phyloP scores from a whole-genome alignment of 768 basidiomycete genomes.

The Podaxis sp. region DNA sequence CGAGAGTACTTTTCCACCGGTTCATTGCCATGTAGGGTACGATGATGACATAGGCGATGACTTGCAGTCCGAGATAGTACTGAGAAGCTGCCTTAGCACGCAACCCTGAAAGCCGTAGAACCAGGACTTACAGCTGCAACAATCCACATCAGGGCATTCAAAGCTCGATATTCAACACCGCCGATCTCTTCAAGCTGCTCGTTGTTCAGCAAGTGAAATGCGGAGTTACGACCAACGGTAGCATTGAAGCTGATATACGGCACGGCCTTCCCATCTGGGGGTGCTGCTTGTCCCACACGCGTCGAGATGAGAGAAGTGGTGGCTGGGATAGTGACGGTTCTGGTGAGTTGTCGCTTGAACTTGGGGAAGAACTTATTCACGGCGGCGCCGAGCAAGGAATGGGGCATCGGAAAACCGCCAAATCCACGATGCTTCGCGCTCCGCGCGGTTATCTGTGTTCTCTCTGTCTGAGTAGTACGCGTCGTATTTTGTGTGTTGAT shows the following conservation, averaged over 20 bases:
- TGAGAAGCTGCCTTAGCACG: slow-evolving; percentile 24
- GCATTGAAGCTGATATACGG: slow-evolving; percentile 87
- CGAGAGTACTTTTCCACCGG: slow-evolving; percentile 59
- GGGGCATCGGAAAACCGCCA: slow-evolving; percentile 75
- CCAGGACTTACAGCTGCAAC: slow-evolving; percentile 58
- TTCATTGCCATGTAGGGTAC: slow-evolving; percentile 71
- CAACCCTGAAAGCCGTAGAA: neutral
- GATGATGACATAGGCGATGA: slow-evolving; percentile 67
- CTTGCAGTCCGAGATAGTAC: slow-evolving; percentile 77
- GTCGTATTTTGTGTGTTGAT: slow-evolving; percentile 14
- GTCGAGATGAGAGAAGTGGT: slow-evolving; percentile 57
- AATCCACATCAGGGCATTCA: slow-evolving; percentile 80
- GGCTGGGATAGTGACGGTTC: slow-evolving; percentile 72
- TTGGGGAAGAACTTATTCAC: slow-evolving; percentile 61
- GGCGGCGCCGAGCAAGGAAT: slow-evolving; percentile 44
- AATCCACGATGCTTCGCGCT: slow-evolving; percentile 43
- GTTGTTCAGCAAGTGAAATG: slow-evolving; percentile 60
- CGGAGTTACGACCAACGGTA: slow-evolving; percentile 77
- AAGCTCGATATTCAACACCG: slow-evolving; percentile 87
- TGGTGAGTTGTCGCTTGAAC: slow-evolving; percentile 49
- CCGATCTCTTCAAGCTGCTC: slow-evolving; percentile 91
- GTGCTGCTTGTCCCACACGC: slow-evolving; percentile 35
- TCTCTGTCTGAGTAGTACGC: slow-evolving; percentile 14
- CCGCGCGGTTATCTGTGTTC: slow-evolving; percentile 15
- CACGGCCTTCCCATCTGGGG: slow-evolving; percentile 37